phyloP scores from a whole-genome alignment of 345 rosid species.

The Isatis tinctoria region DNA sequence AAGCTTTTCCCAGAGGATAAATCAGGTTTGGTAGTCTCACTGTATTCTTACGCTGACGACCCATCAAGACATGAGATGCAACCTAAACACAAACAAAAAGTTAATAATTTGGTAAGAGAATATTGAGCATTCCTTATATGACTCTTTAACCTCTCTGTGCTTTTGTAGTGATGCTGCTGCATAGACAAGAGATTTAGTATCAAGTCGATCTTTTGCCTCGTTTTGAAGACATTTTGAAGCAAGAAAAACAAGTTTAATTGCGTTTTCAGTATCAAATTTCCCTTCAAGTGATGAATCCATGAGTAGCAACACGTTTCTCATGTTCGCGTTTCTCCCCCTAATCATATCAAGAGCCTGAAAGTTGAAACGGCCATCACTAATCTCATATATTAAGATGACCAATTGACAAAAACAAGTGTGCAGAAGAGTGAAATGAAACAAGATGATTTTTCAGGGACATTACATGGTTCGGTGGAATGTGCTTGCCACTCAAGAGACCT shows the following conservation, averaged over 20 bases:
- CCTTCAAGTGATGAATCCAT: slow-evolving; percentile 34
- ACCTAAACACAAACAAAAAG: slow-evolving; percentile 9
- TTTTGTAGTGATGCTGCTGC: slow-evolving; percentile 14
- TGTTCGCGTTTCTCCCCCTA: slow-evolving; percentile 6
- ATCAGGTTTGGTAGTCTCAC: slow-evolving; percentile 29
- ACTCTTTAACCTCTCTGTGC: slow-evolving; percentile 18
- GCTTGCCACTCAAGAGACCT: slow-evolving; percentile 68
- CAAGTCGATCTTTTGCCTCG: slow-evolving; percentile 32
- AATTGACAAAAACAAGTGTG: background rate
- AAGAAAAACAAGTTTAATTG: slow-evolving; percentile 14
- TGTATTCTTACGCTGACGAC: background rate
- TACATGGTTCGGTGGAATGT: slow-evolving; percentile 52
- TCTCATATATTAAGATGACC: background rate
- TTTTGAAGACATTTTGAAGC: slow-evolving; percentile 34
- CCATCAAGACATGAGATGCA: slow-evolving; percentile 24
- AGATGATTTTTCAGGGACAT: slow-evolving; percentile 7
- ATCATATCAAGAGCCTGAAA: slow-evolving; percentile 24
- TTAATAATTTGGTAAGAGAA: background rate
- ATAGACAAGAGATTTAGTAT: slow-evolving; percentile 12
- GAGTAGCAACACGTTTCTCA: slow-evolving; percentile 5
- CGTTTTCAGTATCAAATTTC: slow-evolving; percentile 9
- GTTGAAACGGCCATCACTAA: background rate
- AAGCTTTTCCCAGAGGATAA: slow-evolving; percentile 35
- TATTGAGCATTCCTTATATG: background rate
- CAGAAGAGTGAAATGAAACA: background rate